phyloP scores from a whole-genome alignment of 495 filamentous ascomycete genomes.

The Neurospora sp. region DNA sequence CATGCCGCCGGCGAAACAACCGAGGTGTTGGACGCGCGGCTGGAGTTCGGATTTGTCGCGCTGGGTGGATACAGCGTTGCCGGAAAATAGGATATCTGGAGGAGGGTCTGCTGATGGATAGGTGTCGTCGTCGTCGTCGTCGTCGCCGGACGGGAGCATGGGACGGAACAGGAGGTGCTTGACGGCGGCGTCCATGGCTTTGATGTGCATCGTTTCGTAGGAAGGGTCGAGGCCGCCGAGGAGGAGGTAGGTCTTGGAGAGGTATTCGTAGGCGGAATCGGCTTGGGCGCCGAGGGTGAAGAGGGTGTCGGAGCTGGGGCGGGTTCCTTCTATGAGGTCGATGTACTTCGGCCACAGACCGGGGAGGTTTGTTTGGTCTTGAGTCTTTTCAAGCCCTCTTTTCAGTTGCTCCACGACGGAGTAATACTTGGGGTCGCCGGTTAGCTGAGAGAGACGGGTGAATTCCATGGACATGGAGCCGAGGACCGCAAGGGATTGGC shows the following conservation, averaged over 20 bases:
- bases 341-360: conserved; percentile 72
- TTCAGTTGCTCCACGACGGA: conserved; percentile 74
- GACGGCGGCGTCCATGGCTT: conserved; percentile 51
- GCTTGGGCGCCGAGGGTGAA: conserved; percentile 65
- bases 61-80: conserved; percentile 24
- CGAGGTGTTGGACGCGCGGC: conserved; percentile 39
- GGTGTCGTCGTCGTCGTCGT: neutral
- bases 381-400: conserved; percentile 57
- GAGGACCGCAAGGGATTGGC: conserved; percentile 49
- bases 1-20: conserved; percentile 88
- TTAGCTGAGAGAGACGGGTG: conserved; percentile 74
- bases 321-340: conserved; percentile 36
- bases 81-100: conserved; percentile 59
- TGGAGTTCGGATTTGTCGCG: conserved; percentile 14
- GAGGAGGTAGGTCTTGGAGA: conserved; percentile 57
- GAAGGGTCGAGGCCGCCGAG: conserved; percentile 29
- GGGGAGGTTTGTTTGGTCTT: conserved; percentile 57
- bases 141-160: conserved; percentile 39
- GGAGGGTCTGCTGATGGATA: conserved; percentile 7
- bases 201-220: conserved; percentile 35
- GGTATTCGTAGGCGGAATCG: conserved; percentile 83
- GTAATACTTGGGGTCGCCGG: conserved; percentile 71
- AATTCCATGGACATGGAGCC: conserved; percentile 79
- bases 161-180: conserved; percentile 61
- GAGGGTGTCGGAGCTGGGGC: conserved; percentile 15